These are phyloP conservation scores for Globisporangium perplexum DNA, from an alignment of 352 stramenopile genomes.

Conservation along the genomic window DNA sequence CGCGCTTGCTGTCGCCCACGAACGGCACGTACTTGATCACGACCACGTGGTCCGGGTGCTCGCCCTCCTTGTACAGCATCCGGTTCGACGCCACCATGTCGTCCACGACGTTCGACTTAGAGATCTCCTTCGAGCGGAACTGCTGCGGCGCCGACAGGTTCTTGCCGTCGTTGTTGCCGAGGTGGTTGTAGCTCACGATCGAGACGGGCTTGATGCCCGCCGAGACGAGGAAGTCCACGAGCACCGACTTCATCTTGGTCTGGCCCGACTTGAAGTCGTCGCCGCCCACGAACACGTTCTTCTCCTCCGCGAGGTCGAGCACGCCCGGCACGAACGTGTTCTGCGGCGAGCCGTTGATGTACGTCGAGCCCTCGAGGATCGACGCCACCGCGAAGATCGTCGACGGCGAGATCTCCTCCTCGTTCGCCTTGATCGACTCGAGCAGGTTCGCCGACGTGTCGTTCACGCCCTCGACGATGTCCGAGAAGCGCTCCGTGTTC, in stretches of 20 bases:
- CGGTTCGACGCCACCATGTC: slow-evolving; percentile 98
- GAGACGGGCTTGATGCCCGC: slow-evolving; percentile 98
- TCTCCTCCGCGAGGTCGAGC: slow-evolving; percentile 91
- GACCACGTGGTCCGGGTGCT: slow-evolving; percentile 99
- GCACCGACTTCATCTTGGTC: slow-evolving; percentile 99
- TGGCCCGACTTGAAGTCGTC: slow-evolving; percentile 99
- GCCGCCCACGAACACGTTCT: slow-evolving; percentile 96
- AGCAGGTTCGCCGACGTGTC: slow-evolving; percentile 97
- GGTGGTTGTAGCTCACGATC: slow-evolving; percentile 99
- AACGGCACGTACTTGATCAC: slow-evolving; percentile 99
- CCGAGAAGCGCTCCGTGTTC: slow-evolving; percentile 99
- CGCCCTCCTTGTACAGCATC: slow-evolving; percentile 97
- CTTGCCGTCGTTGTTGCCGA: slow-evolving; percentile 99
- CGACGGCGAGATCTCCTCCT: slow-evolving; percentile 95
- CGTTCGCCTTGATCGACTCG: slow-evolving; percentile 92
- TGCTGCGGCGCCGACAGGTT: slow-evolving; percentile 98
- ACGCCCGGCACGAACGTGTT: slow-evolving; percentile 99
- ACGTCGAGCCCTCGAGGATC: slow-evolving; percentile 97
- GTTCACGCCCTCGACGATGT: slow-evolving; percentile 97
- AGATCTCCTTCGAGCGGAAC: slow-evolving; percentile 99
- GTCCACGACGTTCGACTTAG: slow-evolving; percentile 99
- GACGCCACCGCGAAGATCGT: slow-evolving; percentile 98
- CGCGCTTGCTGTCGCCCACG: slow-evolving; percentile 98
- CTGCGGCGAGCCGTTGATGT: slow-evolving; percentile 99
- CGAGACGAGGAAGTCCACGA: slow-evolving; percentile 99